Evolutionary conservation across 106 monocot genomes (phyloP), one percentile per base, ranked within the genome.

Genomic region (Apostasia shenzhenica): DNA sequence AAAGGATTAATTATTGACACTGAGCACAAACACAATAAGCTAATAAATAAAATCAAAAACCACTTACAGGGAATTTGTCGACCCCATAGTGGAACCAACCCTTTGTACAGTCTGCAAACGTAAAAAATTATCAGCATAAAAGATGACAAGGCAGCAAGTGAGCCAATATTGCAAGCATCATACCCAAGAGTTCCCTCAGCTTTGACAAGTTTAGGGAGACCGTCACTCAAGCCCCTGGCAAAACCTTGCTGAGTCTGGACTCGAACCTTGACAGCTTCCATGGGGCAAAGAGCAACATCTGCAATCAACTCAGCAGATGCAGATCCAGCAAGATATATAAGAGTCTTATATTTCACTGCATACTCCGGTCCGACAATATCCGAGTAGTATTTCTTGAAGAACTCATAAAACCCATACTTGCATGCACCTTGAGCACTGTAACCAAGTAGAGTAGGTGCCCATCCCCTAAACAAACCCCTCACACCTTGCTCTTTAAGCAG

Each of bases 351-450:
- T 44, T 89, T 89, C 0, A 72, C 68, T 3, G 89, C 89, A 58
- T 85, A 69, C 47, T 89, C 89, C 65, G 89, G 82, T 8, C 85
- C 89, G 53, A 66, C 82, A 37, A 89, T 70, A 44, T 89, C 89
- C 2, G 84, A 89, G 52, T 89, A 89, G 48, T 89, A 82, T 57
- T 89, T 85, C 80, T 89, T 89, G 75, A 89, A 89, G 75, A 80
- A 82, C 79, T 89, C 89, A 71, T 89, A 89, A 61, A 89, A 89
- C 7, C 89, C 89, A 66, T 57, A 82, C 72, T 89, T 89, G 80
- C 79, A 82, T 6, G 82, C 89, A 40, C 89, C 89, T 68, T 89
- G 89, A 44, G 82, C 85, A 67, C 89, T 85, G 72, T 89, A 89
- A 4, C 89, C 89, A 5, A 89, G 77, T 41, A 89, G 77, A 5